Base-by-base conservation (phyloP, 2,329 filamentous ascomycete species). In the Fulvia fulva region DNA sequence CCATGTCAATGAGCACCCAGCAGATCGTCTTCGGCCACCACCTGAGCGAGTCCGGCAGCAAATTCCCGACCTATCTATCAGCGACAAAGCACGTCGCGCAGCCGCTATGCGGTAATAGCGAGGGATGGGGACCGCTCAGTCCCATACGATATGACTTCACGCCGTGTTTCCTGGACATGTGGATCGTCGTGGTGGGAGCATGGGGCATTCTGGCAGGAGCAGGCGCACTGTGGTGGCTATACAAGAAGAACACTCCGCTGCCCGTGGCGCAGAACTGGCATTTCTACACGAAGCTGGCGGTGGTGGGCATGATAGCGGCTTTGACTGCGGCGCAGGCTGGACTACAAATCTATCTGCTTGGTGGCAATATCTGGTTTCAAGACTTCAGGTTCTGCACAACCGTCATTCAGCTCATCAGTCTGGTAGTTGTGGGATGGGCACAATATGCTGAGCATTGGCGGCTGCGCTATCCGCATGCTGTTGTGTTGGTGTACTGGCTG, bases 101-200 rank as follows among this genome's bases (percentile, higher is more conserved):
- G 73, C 86, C 90, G 58, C 80, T 97, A 74, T 97, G 93, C 77
- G 85, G 88, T 73, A 94, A 96, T 76, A 80, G 81, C 55, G 93
- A 97, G 76, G 95, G 94, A 69, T 99, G 94, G 94, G 95, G 95
- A 1, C 94, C 94, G 22, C 73, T 99, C 72, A 97, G 91, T 75
- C 86, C 87, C 34, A 81, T 86, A 65, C 83, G 93, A 73, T 97
- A 91, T 75, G 94, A 99, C 77, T 91, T 99, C 70, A 97, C 94
- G 16, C 93, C 94, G 43, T 99, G 94, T 79, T 99, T 99, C 72
- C 86, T 97, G 68, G 95, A 99, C 73, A 84, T 96, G 22, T 92
- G 90, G 85, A 84, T 97, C 59, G 85, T 89, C 32, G 77, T 82
- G 1, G 89, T 96, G 26, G 68, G 68, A 22, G 90, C 90, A 8